Evolutionary conservation across 1,284 basidiomycete genomes (phyloP), one percentile per base, ranked within the genome.

Genomic region (Xerocomus amazonicus): DNA sequence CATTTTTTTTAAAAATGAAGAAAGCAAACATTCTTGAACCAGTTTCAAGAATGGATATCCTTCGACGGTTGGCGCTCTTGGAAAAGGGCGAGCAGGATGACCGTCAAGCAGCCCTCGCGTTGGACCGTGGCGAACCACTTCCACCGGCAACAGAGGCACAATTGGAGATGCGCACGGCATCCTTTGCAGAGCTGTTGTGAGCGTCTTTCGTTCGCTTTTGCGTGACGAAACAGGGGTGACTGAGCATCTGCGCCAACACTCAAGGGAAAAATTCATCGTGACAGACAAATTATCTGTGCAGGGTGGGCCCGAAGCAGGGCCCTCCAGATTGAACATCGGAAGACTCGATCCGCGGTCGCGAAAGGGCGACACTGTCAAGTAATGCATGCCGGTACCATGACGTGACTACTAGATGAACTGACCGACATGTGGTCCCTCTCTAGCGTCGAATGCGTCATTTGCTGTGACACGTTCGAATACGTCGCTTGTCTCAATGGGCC

Each of bases 371-470:
- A 8, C 6, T 26, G 13, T 10, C 39, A 50, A 40, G 56, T 59
- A 19, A 36, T 12, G 35, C 28, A 36, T 27, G 17, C 23, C 7
- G 1, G 19, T 1, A 10, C 39, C 16, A 10, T 6, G 37, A 39
- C 17, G 5, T 27, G 26, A 39, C 17, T 9, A 28, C 19, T n/a
- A n/a, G 14, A 38, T 17, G 17, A 43, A 49, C 47, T 26, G 13
- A 27, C 14, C 13, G 13, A 4, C 16, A 23, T 4, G 19, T 23
- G 19, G 19, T 19, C 9, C 14, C 31, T 9, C 29, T 10, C 3
- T 13, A 67, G 61, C 9, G 50, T 59, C 17, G 60, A 66, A 23
- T 67, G 62, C 27, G 40, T 61, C 47, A 32, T 58, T 9, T 63
- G 62, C 33, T 29, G 48, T 12, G 62, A 66, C 38, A n/a, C 13